These are phyloP conservation scores for Trifolium subterraneum DNA, from an alignment of 306 rosid species.

Conservation along the genomic window DNA sequence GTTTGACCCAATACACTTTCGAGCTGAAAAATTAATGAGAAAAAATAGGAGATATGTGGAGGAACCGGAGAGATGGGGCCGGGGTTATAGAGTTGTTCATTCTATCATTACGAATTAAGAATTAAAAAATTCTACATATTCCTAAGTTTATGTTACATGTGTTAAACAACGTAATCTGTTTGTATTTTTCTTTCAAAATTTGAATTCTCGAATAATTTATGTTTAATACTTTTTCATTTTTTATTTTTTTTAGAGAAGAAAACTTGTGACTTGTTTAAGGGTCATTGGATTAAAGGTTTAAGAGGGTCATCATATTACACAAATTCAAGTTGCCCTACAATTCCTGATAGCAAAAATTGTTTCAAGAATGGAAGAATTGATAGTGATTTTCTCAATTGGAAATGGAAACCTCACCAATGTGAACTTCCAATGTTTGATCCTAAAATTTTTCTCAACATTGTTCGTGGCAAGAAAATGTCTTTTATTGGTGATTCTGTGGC, in stretches of 20 bases:
- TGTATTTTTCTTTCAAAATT: not conserved
- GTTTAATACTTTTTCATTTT: not conserved
- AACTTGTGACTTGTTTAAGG: constrained; percentile 69
- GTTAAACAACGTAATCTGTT: not conserved
- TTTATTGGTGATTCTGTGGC: constrained; percentile 92
- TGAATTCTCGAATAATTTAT: not conserved
- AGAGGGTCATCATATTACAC: constrained; percentile 58
- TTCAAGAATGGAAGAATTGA: constrained; percentile 78
- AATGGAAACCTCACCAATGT: constrained; percentile 82
- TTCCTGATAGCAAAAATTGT: constrained; percentile 84
- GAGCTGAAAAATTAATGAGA: not conserved
- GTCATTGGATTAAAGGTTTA: constrained; percentile 62
- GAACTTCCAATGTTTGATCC: constrained; percentile 70
- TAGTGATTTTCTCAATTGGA: constrained; percentile 78
- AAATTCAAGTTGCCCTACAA: constrained; percentile 71
- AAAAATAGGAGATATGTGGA: not conserved
- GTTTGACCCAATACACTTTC: not conserved
- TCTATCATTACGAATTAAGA: not conserved
- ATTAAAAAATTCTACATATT: not conserved
- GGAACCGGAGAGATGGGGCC: not conserved
- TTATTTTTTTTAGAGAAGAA: constrained; percentile 47
- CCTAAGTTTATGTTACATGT: not conserved
- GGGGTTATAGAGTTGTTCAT: not conserved
- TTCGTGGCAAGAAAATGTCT: constrained; percentile 76
- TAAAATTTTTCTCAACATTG: constrained; percentile 54